Base-by-base conservation (phyloP, 176 grass and related monocot genomes). In the Tuctoria greenei region DNA sequence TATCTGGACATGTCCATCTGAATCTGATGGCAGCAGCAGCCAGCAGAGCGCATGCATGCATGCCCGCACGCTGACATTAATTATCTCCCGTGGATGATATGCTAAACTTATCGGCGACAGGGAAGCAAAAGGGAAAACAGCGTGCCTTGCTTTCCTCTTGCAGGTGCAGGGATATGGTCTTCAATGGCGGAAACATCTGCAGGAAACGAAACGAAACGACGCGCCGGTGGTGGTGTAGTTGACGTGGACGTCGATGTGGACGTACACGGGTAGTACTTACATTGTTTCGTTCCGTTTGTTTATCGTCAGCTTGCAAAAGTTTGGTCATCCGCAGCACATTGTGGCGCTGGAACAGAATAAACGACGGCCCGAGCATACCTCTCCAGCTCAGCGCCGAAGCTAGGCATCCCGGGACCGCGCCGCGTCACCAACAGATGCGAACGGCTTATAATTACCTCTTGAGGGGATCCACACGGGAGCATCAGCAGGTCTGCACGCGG, bases 21-120 rank as follows among this genome's bases (percentile, higher is more conserved):
- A 54, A 73, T 61, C 61, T 21, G 52, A 68, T 16, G 72, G 60
- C 31, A 3, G 31, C 28, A 62, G n/a, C n/a, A n/a, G n/a, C n/a
- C n/a, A n/a, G n/a, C n/a, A n/a, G n/a, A n/a, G n/a, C n/a, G n/a
- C n/a, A n/a, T n/a, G 52, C 54, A 57, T 5, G 78, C 72, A 58
- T 59, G 77, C n/a, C 83, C 40, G 62, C 17, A 55, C 69, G 34
- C 74, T 67, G 75, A 79, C 74, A 79, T 17, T n/a, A n/a, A n/a
- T n/a, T n/a, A 54, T 60, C 77, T 31, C 44, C 73, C 77, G 78
- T 76, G 57, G 73, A 34, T 21, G 72, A 79, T 61, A 83, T 74
- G 61, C 63, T 79, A 79, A 73, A 74, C 80, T 83, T 69, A 83
- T 46, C 13, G 44, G 13, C 62, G 73, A 52, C 61, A 83, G 79